These are phyloP conservation scores for Ampelomyces quisqualis DNA, from an alignment of 2,329 filamentous ascomycete genomes.

Conservation along the genomic window DNA sequence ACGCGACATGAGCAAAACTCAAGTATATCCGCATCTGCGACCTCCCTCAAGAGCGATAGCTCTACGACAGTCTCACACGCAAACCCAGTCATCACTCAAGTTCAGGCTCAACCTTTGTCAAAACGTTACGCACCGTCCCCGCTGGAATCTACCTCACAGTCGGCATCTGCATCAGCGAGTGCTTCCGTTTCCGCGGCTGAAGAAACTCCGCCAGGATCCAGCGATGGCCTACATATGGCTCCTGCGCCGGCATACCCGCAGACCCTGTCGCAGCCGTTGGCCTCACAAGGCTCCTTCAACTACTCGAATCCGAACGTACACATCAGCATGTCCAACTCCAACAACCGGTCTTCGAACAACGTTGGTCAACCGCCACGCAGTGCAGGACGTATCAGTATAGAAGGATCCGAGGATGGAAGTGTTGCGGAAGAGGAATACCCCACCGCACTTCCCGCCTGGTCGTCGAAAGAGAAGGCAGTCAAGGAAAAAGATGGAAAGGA, in stretches of 20 bases:
- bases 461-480: slow-evolving; percentile 30
- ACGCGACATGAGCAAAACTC: slow-evolving; percentile 34
- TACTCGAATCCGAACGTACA: slow-evolving; percentile 29
- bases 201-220: slow-evolving; percentile 41
- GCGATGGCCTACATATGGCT: slow-evolving; percentile 41
- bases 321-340: slow-evolving; percentile 26
- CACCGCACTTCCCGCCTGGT: slow-evolving; percentile 41
- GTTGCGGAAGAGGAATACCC: slow-evolving; percentile 42
- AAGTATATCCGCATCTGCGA: slow-evolving; percentile 38
- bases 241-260: slow-evolving; percentile 34
- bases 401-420: slow-evolving; percentile 42
- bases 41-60: slow-evolving; percentile 32
- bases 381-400: slow-evolving; percentile 27
- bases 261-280: slow-evolving; percentile 28
- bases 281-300: slow-evolving; percentile 20
- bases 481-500: slow-evolving; percentile 44
- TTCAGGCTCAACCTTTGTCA: slow-evolving; percentile 5
- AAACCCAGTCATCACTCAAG: slow-evolving; percentile 25
- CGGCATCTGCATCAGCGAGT: slow-evolving; percentile 33
- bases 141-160: slow-evolving; percentile 29
- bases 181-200: slow-evolving; percentile 37
- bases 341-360: slow-evolving; percentile 21
- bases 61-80: slow-evolving; percentile 26
- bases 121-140: slow-evolving; percentile 27
- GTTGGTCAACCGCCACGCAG: slow-evolving; percentile 29